Evolutionary conservation across 1,139 yeast species (phyloP).

Genomic region (Pneumocystis sp.): DNA sequence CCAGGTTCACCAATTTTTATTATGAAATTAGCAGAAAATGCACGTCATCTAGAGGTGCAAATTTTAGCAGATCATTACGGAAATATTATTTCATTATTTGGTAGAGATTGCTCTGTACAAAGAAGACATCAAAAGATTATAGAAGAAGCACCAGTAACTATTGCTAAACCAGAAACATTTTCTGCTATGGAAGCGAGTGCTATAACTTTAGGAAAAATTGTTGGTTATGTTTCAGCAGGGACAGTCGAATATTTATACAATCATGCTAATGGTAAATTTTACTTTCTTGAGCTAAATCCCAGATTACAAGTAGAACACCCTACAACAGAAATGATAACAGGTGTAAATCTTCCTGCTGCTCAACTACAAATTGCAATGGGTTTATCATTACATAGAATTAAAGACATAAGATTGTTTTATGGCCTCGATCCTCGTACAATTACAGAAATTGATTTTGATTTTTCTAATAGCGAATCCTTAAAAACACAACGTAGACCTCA

Average conservation of each 20-base stretch:
- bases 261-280: slow-evolving; percentile 83
- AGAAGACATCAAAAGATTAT: slow-evolving; percentile 94
- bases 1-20: slow-evolving; percentile 94
- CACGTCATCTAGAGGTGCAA: slow-evolving; percentile 92
- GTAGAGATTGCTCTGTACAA: slow-evolving; percentile 94
- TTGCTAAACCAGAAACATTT: slow-evolving; percentile 78
- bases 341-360: slow-evolving; percentile 94
- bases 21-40: slow-evolving; percentile 88
- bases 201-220: slow-evolving; percentile 85
- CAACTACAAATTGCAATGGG: slow-evolving; percentile 99
- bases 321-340: slow-evolving; percentile 97
- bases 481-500: slow-evolving; percentile 77
- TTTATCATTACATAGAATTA: slow-evolving; percentile 85
- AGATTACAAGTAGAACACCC: slow-evolving; percentile 99
- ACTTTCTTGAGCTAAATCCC: slow-evolving; percentile 90
- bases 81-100: slow-evolving; percentile 80
- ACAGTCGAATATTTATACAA: slow-evolving; percentile 95
- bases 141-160: slow-evolving; percentile 93
- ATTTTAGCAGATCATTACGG: slow-evolving; percentile 91
- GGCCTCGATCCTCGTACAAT: slow-evolving; percentile 93
- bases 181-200: slow-evolving; percentile 91
- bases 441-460: slow-evolving; percentile 81
- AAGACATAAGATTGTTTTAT: slow-evolving; percentile 79
- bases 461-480: slow-evolving; percentile 54
- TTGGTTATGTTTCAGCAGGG: slow-evolving; percentile 97